Evolutionary conservation across 2,329 filamentous ascomycete species (phyloP).

Genomic region (Fusarium virguliforme): DNA sequence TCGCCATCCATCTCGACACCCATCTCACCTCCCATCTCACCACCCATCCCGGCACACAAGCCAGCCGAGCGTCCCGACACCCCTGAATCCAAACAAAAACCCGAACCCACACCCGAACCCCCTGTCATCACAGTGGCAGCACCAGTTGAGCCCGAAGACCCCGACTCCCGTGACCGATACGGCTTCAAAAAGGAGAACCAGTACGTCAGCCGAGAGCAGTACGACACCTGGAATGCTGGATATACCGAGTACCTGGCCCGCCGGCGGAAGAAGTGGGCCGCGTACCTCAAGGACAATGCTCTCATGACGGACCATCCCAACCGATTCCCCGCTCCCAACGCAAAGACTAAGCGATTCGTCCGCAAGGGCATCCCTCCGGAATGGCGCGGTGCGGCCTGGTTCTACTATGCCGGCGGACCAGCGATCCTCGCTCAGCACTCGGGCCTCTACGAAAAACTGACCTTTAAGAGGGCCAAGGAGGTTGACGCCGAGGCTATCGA

Average conservation of each 20-base stretch:
- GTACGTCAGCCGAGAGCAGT: conserved; percentile 82
- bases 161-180: conserved; percentile 80
- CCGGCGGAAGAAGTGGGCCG: conserved; percentile 85
- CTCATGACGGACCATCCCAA: conserved; percentile 80
- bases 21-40: conserved; percentile 41
- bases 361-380: conserved; percentile 95
- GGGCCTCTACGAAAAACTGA: conserved; percentile 81
- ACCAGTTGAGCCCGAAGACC: conserved; percentile 62
- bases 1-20: conserved; percentile 31
- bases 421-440: conserved; percentile 82
- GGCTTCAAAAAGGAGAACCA: conserved; percentile 93
- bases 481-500: conserved; percentile 93
- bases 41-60: conserved; percentile 22
- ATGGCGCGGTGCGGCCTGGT: conserved; percentile 97
- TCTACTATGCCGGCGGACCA: conserved; percentile 93
- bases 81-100: conserved; percentile 30
- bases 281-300: conserved; percentile 82
- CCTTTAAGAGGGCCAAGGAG: conserved; percentile 75
- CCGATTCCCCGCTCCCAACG: conserved; percentile 83
- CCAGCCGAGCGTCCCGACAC: conserved; percentile 37
- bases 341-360: conserved; percentile 90
- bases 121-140: conserved; percentile 49
- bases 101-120: conserved; percentile 36
- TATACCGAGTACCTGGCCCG: conserved; percentile 84
- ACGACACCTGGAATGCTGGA: conserved; percentile 83